Evolutionary conservation across 352 stramenopile genomes (phyloP).

Genomic region (Phytophthora litchii): DNA sequence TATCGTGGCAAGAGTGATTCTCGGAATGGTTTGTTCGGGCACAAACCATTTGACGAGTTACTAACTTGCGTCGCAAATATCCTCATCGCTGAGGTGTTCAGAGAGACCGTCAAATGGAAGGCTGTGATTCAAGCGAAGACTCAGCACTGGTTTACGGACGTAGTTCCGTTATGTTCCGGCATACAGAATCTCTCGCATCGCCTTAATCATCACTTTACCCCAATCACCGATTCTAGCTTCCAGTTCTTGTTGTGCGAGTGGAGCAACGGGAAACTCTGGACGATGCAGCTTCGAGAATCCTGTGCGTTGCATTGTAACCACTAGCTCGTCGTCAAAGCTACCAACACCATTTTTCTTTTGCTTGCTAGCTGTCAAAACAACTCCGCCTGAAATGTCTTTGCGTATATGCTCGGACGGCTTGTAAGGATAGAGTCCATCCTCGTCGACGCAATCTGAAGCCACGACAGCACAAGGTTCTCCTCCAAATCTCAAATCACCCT

Average conservation of each 20-base stretch:
- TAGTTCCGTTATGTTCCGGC: not conserved
- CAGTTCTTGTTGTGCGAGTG: constrained; percentile 20
- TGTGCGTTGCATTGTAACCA: constrained; percentile 25
- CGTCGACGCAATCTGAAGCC: constrained; percentile 34
- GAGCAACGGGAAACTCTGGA: constrained; percentile 19
- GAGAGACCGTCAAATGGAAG: not conserved
- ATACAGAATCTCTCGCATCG: constrained; percentile 26
- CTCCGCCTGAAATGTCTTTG: constrained; percentile 38
- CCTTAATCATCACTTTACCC: constrained; percentile 33
- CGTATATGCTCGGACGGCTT: constrained; percentile 18
- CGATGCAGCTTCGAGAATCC: constrained; percentile 19
- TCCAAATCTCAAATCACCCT: constrained; percentile 3
- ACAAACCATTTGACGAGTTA: not conserved
- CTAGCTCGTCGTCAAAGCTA: not conserved
- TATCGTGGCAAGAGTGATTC: not conserved
- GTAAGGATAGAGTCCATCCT: constrained; percentile 42
- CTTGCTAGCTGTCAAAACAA: constrained; percentile 31
- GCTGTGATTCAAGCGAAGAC: not conserved
- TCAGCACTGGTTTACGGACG: not conserved
- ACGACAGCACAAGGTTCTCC: constrained; percentile 33
- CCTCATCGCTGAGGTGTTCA: not conserved
- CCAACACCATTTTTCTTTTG: constrained; percentile 11
- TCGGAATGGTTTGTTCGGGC: not conserved
- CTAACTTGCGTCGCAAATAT: not conserved
- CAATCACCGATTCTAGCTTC: constrained; percentile 19